Percentiles rank a stretch among this genome's conserved stretches.
Conservation (phyloP, 2,329 filamentous ascomycete genomes). For the Neofusicoccum cordaticola region DNA sequence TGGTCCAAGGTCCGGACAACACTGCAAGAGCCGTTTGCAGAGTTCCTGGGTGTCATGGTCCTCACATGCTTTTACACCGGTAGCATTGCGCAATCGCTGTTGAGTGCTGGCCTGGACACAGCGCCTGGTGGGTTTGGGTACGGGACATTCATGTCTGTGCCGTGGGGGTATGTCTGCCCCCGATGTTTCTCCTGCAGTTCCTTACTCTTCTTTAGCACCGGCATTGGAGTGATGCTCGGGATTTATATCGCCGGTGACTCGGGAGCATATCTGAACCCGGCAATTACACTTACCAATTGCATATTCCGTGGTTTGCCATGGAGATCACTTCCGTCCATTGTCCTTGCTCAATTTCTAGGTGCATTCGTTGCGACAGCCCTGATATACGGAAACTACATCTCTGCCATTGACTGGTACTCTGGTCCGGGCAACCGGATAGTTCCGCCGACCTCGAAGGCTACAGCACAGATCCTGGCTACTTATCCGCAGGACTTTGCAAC, state of each 20-base stretch:
- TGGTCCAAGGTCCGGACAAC: conserved; percentile 1
- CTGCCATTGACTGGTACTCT: conserved; percentile 63
- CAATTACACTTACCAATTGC: conserved; percentile 68
- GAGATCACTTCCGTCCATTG: conserved; percentile 67
- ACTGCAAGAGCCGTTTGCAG: conserved; percentile 44
- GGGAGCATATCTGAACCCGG: conserved; percentile 63
- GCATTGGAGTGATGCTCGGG: conserved; percentile 39
- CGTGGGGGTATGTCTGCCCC: conserved; percentile 36
- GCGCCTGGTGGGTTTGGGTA: conserved; percentile 44
- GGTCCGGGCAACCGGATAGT: conserved; percentile 63
- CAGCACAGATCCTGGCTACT: conserved; percentile 70
- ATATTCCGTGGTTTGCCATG: conserved; percentile 67
- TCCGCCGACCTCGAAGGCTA: conserved; percentile 53
- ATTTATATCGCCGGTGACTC: conserved; percentile 65
- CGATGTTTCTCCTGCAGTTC: too few relatives aligned
- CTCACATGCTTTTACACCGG: conserved; percentile 45
- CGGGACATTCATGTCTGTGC: conserved; percentile 42
- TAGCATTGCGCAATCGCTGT: conserved; percentile 42
- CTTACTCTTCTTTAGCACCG: neutral
- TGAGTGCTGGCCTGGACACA: conserved; percentile 35
- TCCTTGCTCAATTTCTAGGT: conserved; percentile 63
- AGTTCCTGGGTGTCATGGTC: conserved; percentile 42
- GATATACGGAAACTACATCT: conserved; percentile 46
- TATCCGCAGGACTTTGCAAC: conserved; percentile 68
- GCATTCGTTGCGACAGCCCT: conserved; percentile 58